These are phyloP conservation scores for Myrica gale DNA, from an alignment of 306 rosid genomes.

Conservation along the genomic window DNA sequence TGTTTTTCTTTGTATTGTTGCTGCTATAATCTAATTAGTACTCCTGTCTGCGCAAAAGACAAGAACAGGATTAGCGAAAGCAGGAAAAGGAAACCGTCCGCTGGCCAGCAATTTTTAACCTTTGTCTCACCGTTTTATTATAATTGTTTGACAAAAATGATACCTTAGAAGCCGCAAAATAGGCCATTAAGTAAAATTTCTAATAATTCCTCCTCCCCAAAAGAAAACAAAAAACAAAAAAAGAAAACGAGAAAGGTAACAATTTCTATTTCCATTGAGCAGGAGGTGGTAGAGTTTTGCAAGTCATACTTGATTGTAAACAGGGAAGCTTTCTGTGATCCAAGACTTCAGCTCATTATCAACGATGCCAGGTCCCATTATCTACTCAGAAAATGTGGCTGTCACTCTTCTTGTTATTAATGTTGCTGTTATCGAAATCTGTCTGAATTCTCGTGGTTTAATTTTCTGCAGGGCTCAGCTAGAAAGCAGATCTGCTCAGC, in stretches of 20 bases:
- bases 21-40: not conserved
- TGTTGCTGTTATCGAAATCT: not conserved
- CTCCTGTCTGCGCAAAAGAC: not conserved
- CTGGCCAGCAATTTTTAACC: not conserved
- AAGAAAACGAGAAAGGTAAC: not conserved
- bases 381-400: not conserved
- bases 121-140: not conserved
- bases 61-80: not conserved
- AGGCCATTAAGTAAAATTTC: not conserved
- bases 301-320: constrained; percentile 78
- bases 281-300: constrained; percentile 96
- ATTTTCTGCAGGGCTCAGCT: constrained; percentile 61
- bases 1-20: not conserved
- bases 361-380: constrained; percentile 75
- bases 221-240: too few relatives aligned
- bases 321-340: constrained; percentile 83
- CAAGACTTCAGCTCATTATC: constrained; percentile 75
- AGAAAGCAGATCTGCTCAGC: too few relatives aligned
- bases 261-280: constrained; percentile 32
- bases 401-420: not conserved
- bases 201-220: not conserved
- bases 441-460: constrained; percentile 20
- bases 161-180: not conserved
- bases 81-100: not conserved
- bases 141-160: not conserved